Base-by-base conservation (phyloP, 352 stramenopile species). In the Globisporangium cederbergense region DNA sequence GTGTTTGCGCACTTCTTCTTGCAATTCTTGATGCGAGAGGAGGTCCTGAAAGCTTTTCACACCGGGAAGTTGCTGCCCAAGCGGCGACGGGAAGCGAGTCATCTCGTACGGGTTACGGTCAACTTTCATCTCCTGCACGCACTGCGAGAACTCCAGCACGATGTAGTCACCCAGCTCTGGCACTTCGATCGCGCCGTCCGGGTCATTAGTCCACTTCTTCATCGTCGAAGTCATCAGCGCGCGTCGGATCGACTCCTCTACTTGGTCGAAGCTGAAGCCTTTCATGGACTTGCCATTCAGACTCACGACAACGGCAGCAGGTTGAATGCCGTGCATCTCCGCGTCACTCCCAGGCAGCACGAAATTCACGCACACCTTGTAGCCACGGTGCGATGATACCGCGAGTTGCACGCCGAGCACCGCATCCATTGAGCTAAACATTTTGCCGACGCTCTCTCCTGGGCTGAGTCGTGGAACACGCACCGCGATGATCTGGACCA, bases 51-150 rank as follows among this genome's bases (percentile, higher is more conserved):
- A 89, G 49, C 79, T 73, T 60, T 86, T 86, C 20, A 91, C 72
- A 13, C 77, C 82, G 1, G 81, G 81, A 36, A 92, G 58, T 56
- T 90, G 79, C 54, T 81, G 70, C 2, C 84, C 86, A 18, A 78
- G 74, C 1, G 86, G 86, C 25, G 78, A 91, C 30, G 86, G 86
- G 66, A 95, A 93, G 55, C 73, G 72, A 18, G 86, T 93, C 63
- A 95, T 67, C 16, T 80, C 74, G 54, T 82, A 88, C 40, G 75
- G 74, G 50, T 90, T 90, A 53, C 73, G 77, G 67, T 93, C 85
- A 45, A 91, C 73, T 4, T 79, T 79, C 70, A 89, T 78, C 59
- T 83, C 78, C 32, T 90, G 76, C 5, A 86, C 80, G 45, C 71
- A 67, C 60, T 94, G 86, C 3, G 76, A 78, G 32, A 92, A 80